These are phyloP conservation scores for Spathaspora sp. DNA, from an alignment of 1,139 yeast genomes.

Conservation along the genomic window DNA sequence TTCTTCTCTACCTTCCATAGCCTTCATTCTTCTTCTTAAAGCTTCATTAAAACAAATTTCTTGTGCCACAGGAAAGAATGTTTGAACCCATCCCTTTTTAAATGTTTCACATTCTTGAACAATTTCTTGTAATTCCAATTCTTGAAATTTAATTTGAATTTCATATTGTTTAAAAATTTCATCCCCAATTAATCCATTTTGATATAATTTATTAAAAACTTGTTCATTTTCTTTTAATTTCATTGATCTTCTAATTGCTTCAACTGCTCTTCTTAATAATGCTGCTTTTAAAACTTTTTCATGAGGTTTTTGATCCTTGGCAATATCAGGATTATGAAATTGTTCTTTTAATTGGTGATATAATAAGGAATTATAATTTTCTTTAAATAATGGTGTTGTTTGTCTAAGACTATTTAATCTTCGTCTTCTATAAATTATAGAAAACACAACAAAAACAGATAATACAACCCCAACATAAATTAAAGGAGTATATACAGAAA, in stretches of 20 bases:
- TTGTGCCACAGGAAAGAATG: conserved; percentile 75
- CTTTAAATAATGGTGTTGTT: conserved; percentile 71
- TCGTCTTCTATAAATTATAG: conserved; percentile 65
- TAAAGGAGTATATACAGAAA: conserved; percentile 85
- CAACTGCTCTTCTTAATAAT: conserved; percentile 69
- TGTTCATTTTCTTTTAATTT: conserved; percentile 74
- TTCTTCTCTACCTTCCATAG: conserved; percentile 58
- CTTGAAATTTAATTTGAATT: conserved; percentile 74
- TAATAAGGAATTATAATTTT: conserved; percentile 63
- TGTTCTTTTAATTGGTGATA: conserved; percentile 58
- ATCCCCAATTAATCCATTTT: conserved; percentile 89
- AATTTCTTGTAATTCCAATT: conserved; percentile 75
- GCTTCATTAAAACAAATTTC: conserved; percentile 94
- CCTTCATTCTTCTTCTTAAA: conserved; percentile 70
- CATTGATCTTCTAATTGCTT: conserved; percentile 66
- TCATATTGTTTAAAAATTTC: conserved; percentile 79
- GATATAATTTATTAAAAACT: conserved; percentile 68
- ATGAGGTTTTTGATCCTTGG: conserved; percentile 58
- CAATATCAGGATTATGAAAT: conserved; percentile 36
- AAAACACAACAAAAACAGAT: conserved; percentile 71
- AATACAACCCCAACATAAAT: conserved; percentile 73
- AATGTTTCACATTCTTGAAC: conserved; percentile 72
- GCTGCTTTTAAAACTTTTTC: conserved; percentile 87
- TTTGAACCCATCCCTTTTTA: conserved; percentile 79
- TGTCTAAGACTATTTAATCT: conserved; percentile 52